Base-by-base conservation (phyloP, 345 rosid genomes). In the Raphanus raphanistrum region DNA sequence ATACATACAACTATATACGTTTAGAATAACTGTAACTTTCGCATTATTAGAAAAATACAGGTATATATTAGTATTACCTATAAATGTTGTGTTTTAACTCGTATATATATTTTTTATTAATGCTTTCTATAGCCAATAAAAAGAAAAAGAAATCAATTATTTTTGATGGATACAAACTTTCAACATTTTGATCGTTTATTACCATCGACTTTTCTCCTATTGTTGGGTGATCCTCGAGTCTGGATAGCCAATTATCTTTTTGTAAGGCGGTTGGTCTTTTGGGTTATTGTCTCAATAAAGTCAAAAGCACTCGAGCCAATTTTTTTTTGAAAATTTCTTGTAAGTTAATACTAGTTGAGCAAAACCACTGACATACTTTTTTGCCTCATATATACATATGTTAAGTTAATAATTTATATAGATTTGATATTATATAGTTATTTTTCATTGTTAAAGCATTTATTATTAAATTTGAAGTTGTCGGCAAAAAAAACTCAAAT, bases 191-290 rank as follows among this genome's bases (percentile, higher is more conserved):
- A 50, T 63, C 13, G 63, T 66, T 36, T 52, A 17, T 0, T 33
- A 25, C 6, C 17, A 26, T 69, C 13, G 70, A 76, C 65, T 70
- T 54, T 54, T 63, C 5, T 63, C 16, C 48, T 69, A 41, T 31
- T 45, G 3, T 45, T 68, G 38, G 69, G 54, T 76, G 68, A 69
- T 48, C 54, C 50, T 28, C 33, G 45, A 66, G 36, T 28, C 7
- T 17, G 60, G 43, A 4, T 36, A 12, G 50, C 74, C 74, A 68
- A 31, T 31, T 2, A 55, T 75, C 60, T 59, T 43, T 59, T 59
- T 33, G 59, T 31, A 25, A 1, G 79, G 68, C 38, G 26, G 38
- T 45, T 68, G 43, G 5, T 76, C 35, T 48, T 33, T 31, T 0
- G 60, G 54, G 15, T 58, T 45, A 45, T 13, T 45, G 3, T 13